Evolutionary conservation across 129 eudicot species (phyloP), one percentile per base, ranked within the genome.

Genomic region (Scalesia atractyloides): DNA sequence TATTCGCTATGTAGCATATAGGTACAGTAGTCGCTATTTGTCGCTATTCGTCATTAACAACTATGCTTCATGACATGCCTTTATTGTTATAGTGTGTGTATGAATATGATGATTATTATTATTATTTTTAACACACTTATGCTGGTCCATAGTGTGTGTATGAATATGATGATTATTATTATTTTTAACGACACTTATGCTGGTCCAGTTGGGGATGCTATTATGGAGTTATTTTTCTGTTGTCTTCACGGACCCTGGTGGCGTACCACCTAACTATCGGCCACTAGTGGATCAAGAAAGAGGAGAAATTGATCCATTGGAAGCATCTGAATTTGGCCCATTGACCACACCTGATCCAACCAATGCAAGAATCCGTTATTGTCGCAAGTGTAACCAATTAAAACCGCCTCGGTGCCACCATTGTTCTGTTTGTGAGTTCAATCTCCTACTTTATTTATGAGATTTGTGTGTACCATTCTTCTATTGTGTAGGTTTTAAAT

Each of bases 341-440:
- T 73, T 78, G 64, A 70, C 87, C 44, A 41, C 77, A 54, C 62
- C 87, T 66, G 91, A 81, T 58, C 71, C 89, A 7, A 63, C 78
- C 62, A 82, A 90, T 58, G 37, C 86, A 8, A 77, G 88, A 61
- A 77, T 88, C 46, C 93, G 99, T 50, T 90, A 73, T 74, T 94
- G 99, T 73, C 82, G 91, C 19, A 94, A 94, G 79, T 94, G 99
- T 88, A 90, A 90, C 86, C 99, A 94, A 68, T 75, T 88, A 49
- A 94, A 94, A 82, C 99, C 99, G 7, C 97, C 99, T 53, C 96
- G 99, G 46, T 94, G 99, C 76, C 99, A 94, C 88, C 99, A 94
- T 80, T 94, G 99, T 70, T 95, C 96, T 78, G 96, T 88, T 78
- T 95, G 97, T 95, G 75, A 95, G 96, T 88, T 82, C 44, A 4